Evolutionary conservation across 2,329 filamentous ascomycete species (phyloP), one percentile per base, ranked within the genome.

Genomic region (Talaromyces verruculosus): DNA sequence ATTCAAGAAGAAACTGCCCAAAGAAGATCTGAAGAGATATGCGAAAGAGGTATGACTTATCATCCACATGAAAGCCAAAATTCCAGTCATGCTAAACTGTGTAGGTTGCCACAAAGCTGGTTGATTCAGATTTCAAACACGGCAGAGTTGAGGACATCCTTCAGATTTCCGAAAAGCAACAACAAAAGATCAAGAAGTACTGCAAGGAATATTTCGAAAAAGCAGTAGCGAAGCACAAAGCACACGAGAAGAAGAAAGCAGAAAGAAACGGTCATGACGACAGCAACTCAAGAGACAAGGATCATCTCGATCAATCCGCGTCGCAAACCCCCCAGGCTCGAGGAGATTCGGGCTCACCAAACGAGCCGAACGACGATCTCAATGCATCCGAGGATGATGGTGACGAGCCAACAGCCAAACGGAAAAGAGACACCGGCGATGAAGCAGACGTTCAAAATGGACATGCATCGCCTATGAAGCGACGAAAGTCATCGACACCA

Each of bases 91-190:
- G 51, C 25, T 65, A 37, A 61, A 49, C 33, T 63, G 64, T 19
- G 15, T 35, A 85, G 77, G 85, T 94, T 57, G 88, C 88, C 65
- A 97, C 97, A 79, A 96, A 94, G 77, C 85, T 98, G 15, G 93
- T 97, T 22, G 87, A 91, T 19, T 95, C 92, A 0, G 94, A 98
- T 76, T 97, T 91, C 80, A 96, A 96, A 77, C 90, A 94, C 73
- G 87, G 88, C 58, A 89, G 92, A n/a, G 93, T 97, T 10, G 85
- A 87, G 55, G 89, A 97, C 73, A 94, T 93, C 0, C 91, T 87
- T 28, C 87, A 86, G 59, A 89, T 97, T 69, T 86, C 85, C 33
- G 86, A 91, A 41, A 93, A 92, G 74, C 91, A 95, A 72, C 86
- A 89, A 71, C 89, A 89, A 74, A 92, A 93, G 69, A 87, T 97